A percentile compares a stretch with the other conserved stretches of the same genome.
Conservation (phyloP, 495 filamentous ascomycete species). For the Podospora fimiseda region DNA sequence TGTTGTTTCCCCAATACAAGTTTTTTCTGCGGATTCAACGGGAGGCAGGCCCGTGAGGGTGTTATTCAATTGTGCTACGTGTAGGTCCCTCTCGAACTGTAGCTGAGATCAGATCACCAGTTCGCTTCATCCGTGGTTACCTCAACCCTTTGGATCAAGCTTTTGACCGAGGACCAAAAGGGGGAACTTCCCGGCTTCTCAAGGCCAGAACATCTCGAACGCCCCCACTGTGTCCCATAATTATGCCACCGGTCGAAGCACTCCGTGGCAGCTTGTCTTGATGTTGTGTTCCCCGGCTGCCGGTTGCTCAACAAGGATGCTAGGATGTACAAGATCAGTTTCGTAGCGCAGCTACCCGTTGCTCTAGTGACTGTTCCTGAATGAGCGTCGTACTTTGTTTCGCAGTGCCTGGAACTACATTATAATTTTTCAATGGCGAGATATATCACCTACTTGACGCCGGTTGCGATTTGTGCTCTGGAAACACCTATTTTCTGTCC, state of each 20-base stretch:
- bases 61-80: too few species aligned
- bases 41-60: too few species aligned
- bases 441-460: neutral
- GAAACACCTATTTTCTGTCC: neutral
- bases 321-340: constrained; percentile 9
- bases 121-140: neutral
- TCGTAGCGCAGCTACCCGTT: neutral
- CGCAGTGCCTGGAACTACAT: constrained; percentile 6
- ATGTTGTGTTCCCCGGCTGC: constrained; percentile 2
- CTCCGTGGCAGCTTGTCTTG: constrained; percentile 7
- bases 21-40: too few species aligned
- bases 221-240: neutral
- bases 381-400: constrained; percentile 14
- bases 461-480: neutral
- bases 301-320: too few species aligned
- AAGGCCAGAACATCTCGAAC: neutral
- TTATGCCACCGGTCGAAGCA: neutral
- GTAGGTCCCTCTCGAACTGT: neutral
- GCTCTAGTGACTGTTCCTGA: constrained; percentile 23
- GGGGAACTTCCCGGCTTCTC: neutral
- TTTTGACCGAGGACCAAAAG: constrained; percentile 12
- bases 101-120: neutral
- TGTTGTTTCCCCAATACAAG: neutral
- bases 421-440: neutral
- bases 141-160: constrained; percentile 5